Base-by-base conservation (phyloP, 768 basidiomycete species). In the Trametes gibbosa region DNA sequence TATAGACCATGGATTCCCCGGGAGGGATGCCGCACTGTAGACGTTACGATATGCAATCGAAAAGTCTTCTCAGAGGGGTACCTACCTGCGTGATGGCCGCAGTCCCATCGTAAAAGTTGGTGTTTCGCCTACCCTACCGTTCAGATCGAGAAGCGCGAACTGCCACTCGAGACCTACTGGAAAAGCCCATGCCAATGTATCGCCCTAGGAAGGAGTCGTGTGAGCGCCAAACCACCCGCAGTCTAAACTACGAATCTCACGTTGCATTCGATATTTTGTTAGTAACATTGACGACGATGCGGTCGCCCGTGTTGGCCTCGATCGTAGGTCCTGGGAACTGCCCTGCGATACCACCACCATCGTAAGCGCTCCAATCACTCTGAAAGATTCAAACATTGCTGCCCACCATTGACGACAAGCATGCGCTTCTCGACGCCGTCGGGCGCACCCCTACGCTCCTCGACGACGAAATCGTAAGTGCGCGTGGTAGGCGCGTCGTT, bases 21-120 rank as follows among this genome's bases (percentile, higher is more conserved):
- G 81, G 75, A n/a, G 81, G 81, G 34, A 83, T 83, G 10, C 78
- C 77, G 62, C 83, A 83, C 63, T 83, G 76, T 1, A 9, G 25
- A 10, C 5, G n/a, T 13, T n/a, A 19, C 24, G 6, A 12, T 8
- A 21, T 9, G 5, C 9, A 2, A 47, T 16, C 24, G 24, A 29
- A 21, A 12, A 27, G 7, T 2, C 1, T 13, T 23, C n/a, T 39
- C 23, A 25, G 19, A 21, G 6, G 24, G n/a, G 1, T 14, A 5
- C 47, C 7, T 48, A 61, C 60, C 55, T 61, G 60, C 0, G 81
- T 78, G 43, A 83, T 73, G 9, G 74, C 76, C 8, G 66, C 69
- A 0, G 79, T 75, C 2, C 81, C 81, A 52, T 83, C 81, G 64
- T 77, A 80, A 60, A 73, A 80, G 56, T 77, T 76, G 1, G 81